Evolutionary conservation across 202 grass and related monocot genomes (phyloP).

Genomic region (Schoenoplectus tabernaemontani): DNA sequence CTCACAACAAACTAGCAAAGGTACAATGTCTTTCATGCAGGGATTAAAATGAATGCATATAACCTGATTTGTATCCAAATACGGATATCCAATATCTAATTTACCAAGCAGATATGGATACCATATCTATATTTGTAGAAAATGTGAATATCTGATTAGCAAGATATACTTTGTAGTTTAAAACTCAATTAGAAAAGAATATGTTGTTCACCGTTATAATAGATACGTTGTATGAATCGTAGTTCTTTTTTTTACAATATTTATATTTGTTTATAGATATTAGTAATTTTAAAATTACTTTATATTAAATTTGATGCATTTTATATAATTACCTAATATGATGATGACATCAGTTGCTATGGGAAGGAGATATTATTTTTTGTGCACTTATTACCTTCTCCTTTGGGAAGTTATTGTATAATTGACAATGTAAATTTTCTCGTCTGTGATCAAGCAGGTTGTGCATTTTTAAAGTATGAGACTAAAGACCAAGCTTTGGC

Average conservation of each 20-base stretch:
- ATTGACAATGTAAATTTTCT: slow-evolving; percentile 25
- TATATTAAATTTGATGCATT: no score
- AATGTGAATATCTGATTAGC: not conserved
- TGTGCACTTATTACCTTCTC: not conserved
- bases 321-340: not conserved
- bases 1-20: slow-evolving; percentile 94
- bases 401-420: not conserved
- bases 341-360: not conserved
- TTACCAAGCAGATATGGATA: not conserved
- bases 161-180: not conserved
- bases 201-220: not conserved
- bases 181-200: not conserved
- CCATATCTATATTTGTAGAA: not conserved
- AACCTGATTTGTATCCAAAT: not conserved
- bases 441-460: slow-evolving; percentile 49
- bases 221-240: not conserved
- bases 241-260: not conserved
- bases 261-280: not conserved
- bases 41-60: not conserved
- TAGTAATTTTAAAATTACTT: not conserved
- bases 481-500: slow-evolving; percentile 86
- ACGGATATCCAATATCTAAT: not conserved
- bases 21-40: slow-evolving; percentile 22
- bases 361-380: not conserved
- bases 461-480: slow-evolving; percentile 95